Evolutionary conservation across 106 monocot species (phyloP).

Genomic region (Iris macrosiphon): DNA sequence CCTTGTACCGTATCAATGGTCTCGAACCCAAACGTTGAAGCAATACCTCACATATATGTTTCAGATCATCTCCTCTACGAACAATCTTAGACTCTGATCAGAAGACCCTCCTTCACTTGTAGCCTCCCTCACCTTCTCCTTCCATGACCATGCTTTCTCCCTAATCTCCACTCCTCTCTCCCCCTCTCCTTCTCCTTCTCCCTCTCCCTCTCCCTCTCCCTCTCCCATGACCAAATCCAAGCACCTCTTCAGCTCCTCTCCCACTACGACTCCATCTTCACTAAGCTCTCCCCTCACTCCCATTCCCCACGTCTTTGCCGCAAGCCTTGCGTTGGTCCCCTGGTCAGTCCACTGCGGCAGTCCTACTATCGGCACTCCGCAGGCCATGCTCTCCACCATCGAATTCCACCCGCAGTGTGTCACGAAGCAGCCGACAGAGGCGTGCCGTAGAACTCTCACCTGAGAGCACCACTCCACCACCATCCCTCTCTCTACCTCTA

Average conservation of each 20-base stretch:
- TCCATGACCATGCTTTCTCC: conserved; percentile 15
- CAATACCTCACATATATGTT: too few species aligned
- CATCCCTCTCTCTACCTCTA: conserved; percentile 11
- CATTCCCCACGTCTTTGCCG: conserved; percentile 1
- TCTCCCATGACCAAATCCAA: conserved; percentile 9
- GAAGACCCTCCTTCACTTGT: conserved; percentile 19
- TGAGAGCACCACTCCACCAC: conserved; percentile 33
- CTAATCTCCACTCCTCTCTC: conserved; percentile 11
- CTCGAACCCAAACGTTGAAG: too few species aligned
- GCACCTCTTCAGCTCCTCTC: conserved; percentile 1
- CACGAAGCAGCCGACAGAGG: conserved; percentile 49
- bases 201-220: background rate
- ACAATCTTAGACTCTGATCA: conserved; percentile 14
- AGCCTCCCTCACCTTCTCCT: conserved; percentile 17
- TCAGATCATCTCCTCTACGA: conserved; percentile 13
- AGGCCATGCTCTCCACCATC: conserved; percentile 44
- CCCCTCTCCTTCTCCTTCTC: too few species aligned
- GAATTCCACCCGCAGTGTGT: conserved; percentile 78
- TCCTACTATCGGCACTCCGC: conserved; percentile 25
- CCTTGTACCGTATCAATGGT: too few species aligned
- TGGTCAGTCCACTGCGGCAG: conserved; percentile 28
- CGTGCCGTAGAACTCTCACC: conserved; percentile 17
- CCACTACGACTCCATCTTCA: background rate
- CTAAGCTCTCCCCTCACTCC: background rate
- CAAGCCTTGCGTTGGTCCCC: conserved; percentile 13